phyloP scores from a whole-genome alignment of 192 early-diverging fungal genomes.

The Thoreauomyces humboldtii region DNA sequence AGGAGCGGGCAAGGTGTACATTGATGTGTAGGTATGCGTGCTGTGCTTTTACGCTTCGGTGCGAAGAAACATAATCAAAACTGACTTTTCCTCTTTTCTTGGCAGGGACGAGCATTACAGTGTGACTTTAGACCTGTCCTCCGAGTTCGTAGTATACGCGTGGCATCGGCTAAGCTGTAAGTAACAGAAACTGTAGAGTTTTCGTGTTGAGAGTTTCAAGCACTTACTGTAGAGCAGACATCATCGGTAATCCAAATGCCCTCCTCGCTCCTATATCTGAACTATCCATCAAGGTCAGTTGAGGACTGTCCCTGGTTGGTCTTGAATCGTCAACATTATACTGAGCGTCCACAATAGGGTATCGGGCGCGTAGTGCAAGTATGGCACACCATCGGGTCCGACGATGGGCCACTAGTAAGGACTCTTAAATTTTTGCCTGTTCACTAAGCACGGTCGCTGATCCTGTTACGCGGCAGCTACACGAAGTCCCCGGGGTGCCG shows the following conservation, averaged over 20 bases:
- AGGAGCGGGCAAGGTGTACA: constrained; percentile 57
- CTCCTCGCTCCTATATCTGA: constrained; percentile 43
- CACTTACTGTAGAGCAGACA: constrained; percentile 40
- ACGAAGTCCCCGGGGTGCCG: constrained; percentile 13
- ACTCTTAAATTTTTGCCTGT: too few species aligned
- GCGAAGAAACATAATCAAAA: not conserved
- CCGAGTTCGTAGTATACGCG: constrained; percentile 65
- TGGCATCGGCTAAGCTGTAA: constrained; percentile 69
- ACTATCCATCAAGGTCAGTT: constrained; percentile 37
- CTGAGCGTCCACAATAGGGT: too few species aligned
- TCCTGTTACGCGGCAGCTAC: not conserved
- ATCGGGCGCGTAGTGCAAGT: constrained; percentile 41
- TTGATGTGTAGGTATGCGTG: constrained; percentile 35
- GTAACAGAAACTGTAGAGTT: too few species aligned
- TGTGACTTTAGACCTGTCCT: constrained; percentile 43
- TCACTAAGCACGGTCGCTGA: too few species aligned
- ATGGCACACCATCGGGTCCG: constrained; percentile 36
- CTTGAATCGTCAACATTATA: too few species aligned
- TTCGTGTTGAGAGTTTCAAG: too few species aligned
- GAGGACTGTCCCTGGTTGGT: too few species aligned
- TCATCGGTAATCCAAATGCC: constrained; percentile 43
- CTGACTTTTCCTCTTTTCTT: constrained; percentile 3
- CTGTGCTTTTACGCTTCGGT: too few species aligned
- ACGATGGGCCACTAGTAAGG: constrained; percentile 3
- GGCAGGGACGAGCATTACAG: constrained; percentile 16